These are phyloP conservation scores for Phytophthora syringae DNA, from an alignment of 352 stramenopile genomes.

Conservation along the genomic window DNA sequence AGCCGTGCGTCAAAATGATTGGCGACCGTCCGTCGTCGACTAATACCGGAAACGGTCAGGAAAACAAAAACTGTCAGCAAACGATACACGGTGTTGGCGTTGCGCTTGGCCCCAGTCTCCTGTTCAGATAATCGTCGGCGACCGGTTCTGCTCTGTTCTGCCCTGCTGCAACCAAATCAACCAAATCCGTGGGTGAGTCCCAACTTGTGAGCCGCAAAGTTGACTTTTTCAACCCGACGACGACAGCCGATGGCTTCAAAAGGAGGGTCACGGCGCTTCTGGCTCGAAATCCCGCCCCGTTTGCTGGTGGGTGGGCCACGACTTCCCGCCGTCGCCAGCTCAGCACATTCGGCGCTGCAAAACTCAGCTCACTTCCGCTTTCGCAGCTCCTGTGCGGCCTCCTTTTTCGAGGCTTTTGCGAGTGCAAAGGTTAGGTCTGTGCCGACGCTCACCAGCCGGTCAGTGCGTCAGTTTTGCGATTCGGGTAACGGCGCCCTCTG, in stretches of 20 bases:
- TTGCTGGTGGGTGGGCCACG: slow-evolving; percentile 10
- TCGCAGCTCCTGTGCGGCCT: slow-evolving; percentile 13
- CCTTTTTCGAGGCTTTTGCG: neutral
- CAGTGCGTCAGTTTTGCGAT: slow-evolving; percentile 1
- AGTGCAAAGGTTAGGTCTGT: slow-evolving; percentile 3
- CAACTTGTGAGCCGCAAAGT: too few species aligned
- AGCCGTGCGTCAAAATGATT: neutral
- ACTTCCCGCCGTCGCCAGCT: slow-evolving; percentile 16
- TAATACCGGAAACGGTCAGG: neutral
- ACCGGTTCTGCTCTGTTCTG: too few species aligned
- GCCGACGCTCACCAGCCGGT: slow-evolving; percentile 16
- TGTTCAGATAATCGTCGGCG: too few species aligned
- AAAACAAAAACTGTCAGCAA: neutral
- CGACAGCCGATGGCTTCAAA: slow-evolving; percentile 28
- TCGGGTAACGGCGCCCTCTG: slow-evolving; percentile 15
- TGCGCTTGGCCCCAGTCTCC: too few species aligned
- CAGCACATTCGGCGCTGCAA: neutral
- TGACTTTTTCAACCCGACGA: slow-evolving; percentile 29
- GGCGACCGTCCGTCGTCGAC: slow-evolving; percentile 1
- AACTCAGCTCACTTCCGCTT: slow-evolving; percentile 27
- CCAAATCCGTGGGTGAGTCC: too few species aligned
- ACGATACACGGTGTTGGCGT: too few species aligned
- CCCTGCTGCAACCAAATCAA: too few species aligned
- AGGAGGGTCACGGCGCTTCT: slow-evolving; percentile 17
- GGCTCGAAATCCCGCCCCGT: slow-evolving; percentile 10